Conservation (phyloP, 2,329 filamentous ascomycete species). For the Chaetoscypha palmicola region DNA sequence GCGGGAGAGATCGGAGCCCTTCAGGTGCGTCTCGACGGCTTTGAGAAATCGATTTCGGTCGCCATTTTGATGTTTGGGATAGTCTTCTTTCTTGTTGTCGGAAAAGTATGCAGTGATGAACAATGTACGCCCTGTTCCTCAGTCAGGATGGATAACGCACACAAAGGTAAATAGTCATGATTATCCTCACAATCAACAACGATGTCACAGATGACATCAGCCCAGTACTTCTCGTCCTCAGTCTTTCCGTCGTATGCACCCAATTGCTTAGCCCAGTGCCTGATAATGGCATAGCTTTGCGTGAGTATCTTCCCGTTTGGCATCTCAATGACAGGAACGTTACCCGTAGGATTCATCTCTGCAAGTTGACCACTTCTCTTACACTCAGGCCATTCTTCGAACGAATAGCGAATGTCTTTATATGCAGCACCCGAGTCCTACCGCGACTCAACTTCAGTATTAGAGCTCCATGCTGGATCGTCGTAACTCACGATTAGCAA, state of each 20-base stretch:
- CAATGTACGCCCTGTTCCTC: constrained; percentile 25
- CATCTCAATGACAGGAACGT: constrained; percentile 26
- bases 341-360: constrained; percentile 25
- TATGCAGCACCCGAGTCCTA: constrained; percentile 30
- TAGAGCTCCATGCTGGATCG: not conserved
- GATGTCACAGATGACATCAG: constrained; percentile 30
- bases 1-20: constrained; percentile 27
- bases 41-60: constrained; percentile 21
- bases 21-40: constrained; percentile 33
- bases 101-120: constrained; percentile 29
- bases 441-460: not conserved
- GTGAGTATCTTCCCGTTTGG: constrained; percentile 28
- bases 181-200: constrained; percentile 21
- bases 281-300: constrained; percentile 30
- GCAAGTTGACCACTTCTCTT: constrained; percentile 22
- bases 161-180: not conserved
- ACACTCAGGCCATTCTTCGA: constrained; percentile 27
- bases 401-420: constrained; percentile 28
- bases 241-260: constrained; percentile 28
- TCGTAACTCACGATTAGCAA: constrained; percentile 15
- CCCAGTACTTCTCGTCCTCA: constrained; percentile 30
- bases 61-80: constrained; percentile 24
- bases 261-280: constrained; percentile 27
- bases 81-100: constrained; percentile 22
- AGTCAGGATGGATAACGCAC: no score